A percentile compares a stretch with the other conserved stretches of the same genome.
Evolutionary conservation across 805 yeast genomes (phyloP).

Genomic region (Nematodospora valgi): DNA sequence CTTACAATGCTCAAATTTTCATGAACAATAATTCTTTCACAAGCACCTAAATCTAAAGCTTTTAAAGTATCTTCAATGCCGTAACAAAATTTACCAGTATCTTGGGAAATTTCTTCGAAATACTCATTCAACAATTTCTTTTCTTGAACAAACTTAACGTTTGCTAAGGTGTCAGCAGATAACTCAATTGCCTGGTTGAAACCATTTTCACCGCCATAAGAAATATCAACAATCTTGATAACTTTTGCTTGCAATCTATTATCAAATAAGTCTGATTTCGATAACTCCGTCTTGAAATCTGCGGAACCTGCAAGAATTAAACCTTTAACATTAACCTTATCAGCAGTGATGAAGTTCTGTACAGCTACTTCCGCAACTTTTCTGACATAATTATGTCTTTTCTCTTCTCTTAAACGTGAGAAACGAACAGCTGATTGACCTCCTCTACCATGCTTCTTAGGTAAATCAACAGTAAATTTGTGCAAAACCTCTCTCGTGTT

Average conservation of each 20-base stretch:
- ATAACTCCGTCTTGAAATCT: constrained; percentile 93
- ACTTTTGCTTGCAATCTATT: constrained; percentile 82
- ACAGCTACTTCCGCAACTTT: constrained; percentile 98
- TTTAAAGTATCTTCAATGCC: constrained; percentile 96
- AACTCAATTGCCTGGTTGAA: constrained; percentile 98
- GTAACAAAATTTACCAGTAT: constrained; percentile 95
- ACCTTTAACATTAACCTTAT: constrained; percentile 92
- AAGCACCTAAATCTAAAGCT: constrained; percentile 94
- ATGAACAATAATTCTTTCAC: constrained; percentile 87
- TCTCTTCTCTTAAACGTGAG: constrained; percentile 97
- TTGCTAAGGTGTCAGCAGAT: constrained; percentile 94
- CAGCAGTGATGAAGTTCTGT: constrained; percentile 92
- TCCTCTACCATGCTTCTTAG: constrained; percentile 99
- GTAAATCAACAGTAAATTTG: constrained; percentile 93
- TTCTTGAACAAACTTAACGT: constrained; percentile 97
- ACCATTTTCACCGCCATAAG: constrained; percentile 99
- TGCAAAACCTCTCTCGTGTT: constrained; percentile 95
- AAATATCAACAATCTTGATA: constrained; percentile 90
- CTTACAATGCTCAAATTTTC: constrained; percentile 87
- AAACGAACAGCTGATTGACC: constrained; percentile 99
- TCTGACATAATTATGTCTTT: constrained; percentile 97
- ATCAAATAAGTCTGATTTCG: constrained; percentile 91
- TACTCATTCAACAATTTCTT: constrained; percentile 89
- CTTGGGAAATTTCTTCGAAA: constrained; percentile 97
- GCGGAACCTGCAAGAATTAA: constrained; percentile 98